Evolutionary conservation across 306 rosid genomes (phyloP), one percentile per base, ranked within the genome.

Genomic region (Malus orientalis): DNA sequence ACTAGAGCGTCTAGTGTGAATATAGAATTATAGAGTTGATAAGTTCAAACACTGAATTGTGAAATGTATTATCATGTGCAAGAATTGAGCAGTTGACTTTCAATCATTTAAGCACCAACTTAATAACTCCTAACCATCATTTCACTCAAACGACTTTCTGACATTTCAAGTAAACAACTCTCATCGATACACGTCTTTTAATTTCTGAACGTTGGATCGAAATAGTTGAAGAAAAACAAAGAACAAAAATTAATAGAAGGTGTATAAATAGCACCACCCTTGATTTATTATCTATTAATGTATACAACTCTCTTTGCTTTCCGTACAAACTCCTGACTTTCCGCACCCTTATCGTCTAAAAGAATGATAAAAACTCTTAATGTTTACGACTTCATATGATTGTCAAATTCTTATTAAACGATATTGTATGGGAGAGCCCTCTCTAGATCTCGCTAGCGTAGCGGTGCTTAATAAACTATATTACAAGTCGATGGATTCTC

Each of bases 71-170:
- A 11, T 59, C 32, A 73, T 59, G 77, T 73, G 77, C 77, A 59
- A 27, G 69, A 60, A 3, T 61, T 61, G 77, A 74, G 20, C 20
- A 49, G 55, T 15, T 49, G 20, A 49, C 55, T 42, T 45, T 62
- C 42, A 62, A 74, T 62, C 60, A 74, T 74, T 74, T 53, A 60
- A 73, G 40, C 77, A 40, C 57, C 68, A 73, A 57, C 38, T 15
- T 3, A 38, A 57, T 11, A 40, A 19, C 77, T 74, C 60, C 32
- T 27, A 74, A 16, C 44, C 69, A 74, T 25, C 25, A 23, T 57
- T 4, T 36, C 25, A 22, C 76, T 44, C 62, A 73, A 49, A 49
- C 8, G 54, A 49, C 7, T 18, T 49, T 49, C 0, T 49, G 12
- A 10, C 12, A 9, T 36, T 36, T 7, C 40, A 36, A 36, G 0